These are phyloP conservation scores for Saraca asoca DNA, from an alignment of 331 rosid species.

Conservation along the genomic window DNA sequence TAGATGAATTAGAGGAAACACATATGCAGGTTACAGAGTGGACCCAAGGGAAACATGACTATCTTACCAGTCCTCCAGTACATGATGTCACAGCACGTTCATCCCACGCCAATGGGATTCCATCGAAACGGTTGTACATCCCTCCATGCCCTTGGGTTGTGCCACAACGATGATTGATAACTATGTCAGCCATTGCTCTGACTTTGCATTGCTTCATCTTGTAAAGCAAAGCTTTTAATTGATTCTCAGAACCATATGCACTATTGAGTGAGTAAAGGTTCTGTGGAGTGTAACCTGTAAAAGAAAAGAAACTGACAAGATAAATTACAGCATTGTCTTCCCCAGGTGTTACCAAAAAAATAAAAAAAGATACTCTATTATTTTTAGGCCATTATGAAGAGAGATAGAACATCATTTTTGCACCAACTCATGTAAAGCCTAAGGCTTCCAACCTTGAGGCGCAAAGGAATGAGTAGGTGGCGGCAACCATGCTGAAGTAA, in stretches of 20 bases:
- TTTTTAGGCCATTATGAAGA: conserved; percentile 1
- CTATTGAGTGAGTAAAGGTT: conserved; percentile 72
- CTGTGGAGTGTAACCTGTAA: conserved; percentile 87
- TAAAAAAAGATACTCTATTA: no score
- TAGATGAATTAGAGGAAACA: conserved; percentile 2
- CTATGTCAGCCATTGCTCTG: conserved; percentile 85
- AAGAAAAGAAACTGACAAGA: conserved; percentile 20
- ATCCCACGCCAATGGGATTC: conserved; percentile 77
- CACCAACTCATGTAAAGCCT: conserved; percentile 9
- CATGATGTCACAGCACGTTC: conserved; percentile 85
- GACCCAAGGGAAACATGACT: conserved; percentile 13
- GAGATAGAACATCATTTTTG: conserved; percentile 20
- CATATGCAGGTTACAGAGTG: conserved; percentile 2
- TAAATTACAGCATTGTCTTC: not conserved
- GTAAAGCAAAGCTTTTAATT: conserved; percentile 65
- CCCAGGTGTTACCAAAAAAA: no score
- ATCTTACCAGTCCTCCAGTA: conserved; percentile 81
- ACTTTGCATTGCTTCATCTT: conserved; percentile 72
- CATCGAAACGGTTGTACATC: conserved; percentile 78
- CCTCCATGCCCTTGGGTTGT: conserved; percentile 85
- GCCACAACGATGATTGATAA: conserved; percentile 87
- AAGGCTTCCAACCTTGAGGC: conserved; percentile 67
- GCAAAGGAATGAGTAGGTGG: conserved; percentile 77
- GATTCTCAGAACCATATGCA: conserved; percentile 79
- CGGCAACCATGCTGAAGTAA: conserved; percentile 86